Evolutionary conservation across 106 monocot species (phyloP).

Genomic region (Dendrobium officinale): DNA sequence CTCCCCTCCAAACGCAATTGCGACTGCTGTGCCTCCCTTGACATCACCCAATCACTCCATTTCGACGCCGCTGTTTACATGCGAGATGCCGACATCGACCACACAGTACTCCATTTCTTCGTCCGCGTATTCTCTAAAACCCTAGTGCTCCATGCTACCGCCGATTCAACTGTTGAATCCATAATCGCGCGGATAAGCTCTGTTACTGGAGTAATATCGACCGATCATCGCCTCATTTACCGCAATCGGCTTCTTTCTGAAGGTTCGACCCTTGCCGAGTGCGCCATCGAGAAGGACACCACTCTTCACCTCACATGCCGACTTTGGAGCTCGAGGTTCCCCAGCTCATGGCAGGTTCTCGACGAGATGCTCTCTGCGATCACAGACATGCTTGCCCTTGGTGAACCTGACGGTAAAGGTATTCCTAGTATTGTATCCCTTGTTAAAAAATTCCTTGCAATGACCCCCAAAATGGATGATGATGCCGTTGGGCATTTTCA

Average conservation of each 20-base stretch:
- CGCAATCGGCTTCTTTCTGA: conserved; percentile 45
- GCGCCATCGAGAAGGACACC: conserved; percentile 30
- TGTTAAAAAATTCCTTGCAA: conserved; percentile 42
- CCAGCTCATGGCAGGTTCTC: conserved; percentile 45
- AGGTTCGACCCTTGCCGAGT: conserved; percentile 31
- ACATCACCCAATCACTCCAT: background rate
- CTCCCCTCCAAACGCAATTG: conserved; percentile 50
- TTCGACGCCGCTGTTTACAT: too few relatives aligned
- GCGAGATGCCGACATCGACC: too few relatives aligned
- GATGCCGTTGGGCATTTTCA: conserved; percentile 25
- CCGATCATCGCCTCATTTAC: conserved; percentile 46
- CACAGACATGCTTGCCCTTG: background rate
- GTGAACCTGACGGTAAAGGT: background rate
- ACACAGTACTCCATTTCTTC: conserved; percentile 50
- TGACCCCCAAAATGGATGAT: background rate
- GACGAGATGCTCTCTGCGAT: conserved; percentile 29
- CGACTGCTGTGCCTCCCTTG: conserved; percentile 23
- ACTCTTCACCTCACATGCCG: conserved; percentile 43
- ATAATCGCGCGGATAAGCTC: conserved; percentile 21
- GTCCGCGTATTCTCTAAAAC: conserved; percentile 32
- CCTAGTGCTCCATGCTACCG: conserved; percentile 39
- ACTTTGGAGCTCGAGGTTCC: conserved; percentile 40
- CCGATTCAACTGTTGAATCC: conserved; percentile 30
- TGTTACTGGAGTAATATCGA: conserved; percentile 13
- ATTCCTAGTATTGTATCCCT: conserved; percentile 14